Percentiles rank a stretch among this genome's conserved stretches.
phyloP scores from a whole-genome alignment of 352 stramenopile species.

The Globisporangium recalcitrans region DNA sequence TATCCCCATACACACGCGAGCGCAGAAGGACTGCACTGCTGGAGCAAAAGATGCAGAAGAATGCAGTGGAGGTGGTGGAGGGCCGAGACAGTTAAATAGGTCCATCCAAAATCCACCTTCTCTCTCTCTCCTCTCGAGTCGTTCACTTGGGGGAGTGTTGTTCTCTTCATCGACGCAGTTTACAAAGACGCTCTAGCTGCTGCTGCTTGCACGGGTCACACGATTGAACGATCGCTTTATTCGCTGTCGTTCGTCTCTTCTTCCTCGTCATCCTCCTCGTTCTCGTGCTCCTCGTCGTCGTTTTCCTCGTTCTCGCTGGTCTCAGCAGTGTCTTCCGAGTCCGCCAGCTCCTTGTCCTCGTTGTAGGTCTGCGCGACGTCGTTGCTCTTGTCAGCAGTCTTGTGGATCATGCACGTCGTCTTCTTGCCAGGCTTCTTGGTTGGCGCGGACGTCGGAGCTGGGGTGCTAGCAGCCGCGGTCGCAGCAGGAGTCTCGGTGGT shows the following conservation, averaged over 20 bases:
- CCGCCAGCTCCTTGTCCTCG: conserved; percentile 4
- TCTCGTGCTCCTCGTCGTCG: neutral
- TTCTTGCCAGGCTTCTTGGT: conserved; percentile 10
- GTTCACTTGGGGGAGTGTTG: neutral
- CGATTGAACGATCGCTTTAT: neutral
- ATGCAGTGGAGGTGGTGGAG: neutral
- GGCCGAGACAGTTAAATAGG: conserved; percentile 12
- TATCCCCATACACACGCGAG: neutral
- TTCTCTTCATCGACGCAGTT: neutral
- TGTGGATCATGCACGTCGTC: conserved; percentile 9
- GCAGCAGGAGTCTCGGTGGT: conserved; percentile 6
- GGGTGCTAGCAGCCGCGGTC: conserved; percentile 9
- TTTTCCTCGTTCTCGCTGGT: neutral
- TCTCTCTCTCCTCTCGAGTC: neutral
- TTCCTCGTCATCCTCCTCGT: conserved; percentile 2
- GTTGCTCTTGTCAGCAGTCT: conserved; percentile 6
- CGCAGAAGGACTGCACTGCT: too few relatives aligned
- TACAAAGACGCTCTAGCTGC: conserved; percentile 5
- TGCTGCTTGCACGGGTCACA: neutral
- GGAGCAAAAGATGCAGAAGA: neutral
- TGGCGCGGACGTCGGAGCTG: neutral
- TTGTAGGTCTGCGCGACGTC: conserved; percentile 3
- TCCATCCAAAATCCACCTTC: neutral
- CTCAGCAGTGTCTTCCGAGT: conserved; percentile 1
- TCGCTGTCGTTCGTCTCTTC: conserved; percentile 7